Base-by-base conservation (phyloP, 352 stramenopile genomes). In the Phytophthora citrophthora region DNA sequence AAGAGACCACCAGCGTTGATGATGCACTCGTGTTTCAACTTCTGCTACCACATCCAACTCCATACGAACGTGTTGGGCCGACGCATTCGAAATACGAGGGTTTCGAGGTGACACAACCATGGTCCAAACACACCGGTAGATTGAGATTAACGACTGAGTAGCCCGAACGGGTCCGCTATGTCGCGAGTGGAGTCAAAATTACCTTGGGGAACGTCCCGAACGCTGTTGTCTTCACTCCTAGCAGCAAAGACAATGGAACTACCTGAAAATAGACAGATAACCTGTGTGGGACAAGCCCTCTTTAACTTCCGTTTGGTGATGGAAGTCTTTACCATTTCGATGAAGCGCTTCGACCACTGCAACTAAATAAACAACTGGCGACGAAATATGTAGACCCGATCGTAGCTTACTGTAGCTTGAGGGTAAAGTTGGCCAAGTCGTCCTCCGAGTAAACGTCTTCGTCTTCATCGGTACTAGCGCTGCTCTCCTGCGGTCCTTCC, bases 361-460 rank as follows among this genome's bases (percentile, higher is more conserved):
- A 9, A 64, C 64, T 70, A 74, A 70, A 74, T 69, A 74, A 73
- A 64, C 47, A 51, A 69, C 34, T 52, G 18, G 44, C 38, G 41
- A 61, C 49, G 48, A 64, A 65, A 58, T 54, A 64, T 36, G 41
- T 55, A 53, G 40, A 34, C 27, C 38, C 29, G 8, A 34, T 13
- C 9, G 31, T 18, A 40, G 41, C 15, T 29, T 62, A 67, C 23
- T 60, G 44, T 16, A 93, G 60, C 67, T 87, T 74, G 44, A 93
- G 79, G 18, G 74, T 93, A 59, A 93, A 93, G 62, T 90, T 89
- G 39, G 79, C 84, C 51, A 93, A 64, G 50, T 91, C 84, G 59
- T 91, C 81, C 41, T 83, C 75, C 20, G 69, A 62, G 69, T 83
- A 83, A 27, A 74, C 60, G 12, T 89, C 76, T 23, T 77, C 76